phyloP scores from a whole-genome alignment of 306 rosid species.

The Quercus dentata region DNA sequence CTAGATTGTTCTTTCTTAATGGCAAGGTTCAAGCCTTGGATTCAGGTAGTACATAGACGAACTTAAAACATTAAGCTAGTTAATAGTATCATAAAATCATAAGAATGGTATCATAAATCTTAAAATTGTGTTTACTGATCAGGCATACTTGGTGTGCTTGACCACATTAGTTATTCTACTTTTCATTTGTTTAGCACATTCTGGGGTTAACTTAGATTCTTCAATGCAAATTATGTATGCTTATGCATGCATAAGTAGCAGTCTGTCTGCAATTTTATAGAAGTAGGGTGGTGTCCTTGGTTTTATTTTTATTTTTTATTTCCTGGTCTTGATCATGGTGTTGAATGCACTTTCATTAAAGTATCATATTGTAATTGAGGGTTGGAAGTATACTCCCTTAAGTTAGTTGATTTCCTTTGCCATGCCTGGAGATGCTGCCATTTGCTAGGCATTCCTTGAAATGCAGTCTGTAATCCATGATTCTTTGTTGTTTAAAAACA shows the following conservation, averaged over 20 bases:
- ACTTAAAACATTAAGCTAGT: background rate
- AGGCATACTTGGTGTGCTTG: background rate
- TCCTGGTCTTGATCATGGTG: background rate
- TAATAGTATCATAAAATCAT: background rate
- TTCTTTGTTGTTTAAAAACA: background rate
- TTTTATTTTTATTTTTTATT: background rate
- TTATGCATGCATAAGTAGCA: background rate
- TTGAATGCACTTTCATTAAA: background rate
- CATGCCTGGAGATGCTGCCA: background rate
- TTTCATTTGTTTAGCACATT: background rate
- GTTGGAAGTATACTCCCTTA: background rate
- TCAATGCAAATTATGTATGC: background rate
- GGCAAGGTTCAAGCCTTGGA: background rate
- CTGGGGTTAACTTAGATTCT: background rate
- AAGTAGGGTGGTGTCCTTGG: background rate
- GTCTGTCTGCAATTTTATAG: background rate
- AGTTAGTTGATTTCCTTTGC: background rate
- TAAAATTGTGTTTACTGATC: background rate
- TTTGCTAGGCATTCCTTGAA: background rate
- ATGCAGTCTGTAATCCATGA: background rate
- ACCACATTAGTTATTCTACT: background rate
- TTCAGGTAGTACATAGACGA: background rate
- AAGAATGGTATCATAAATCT: background rate
- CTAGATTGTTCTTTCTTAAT: background rate
- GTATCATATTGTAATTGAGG: background rate